These are phyloP conservation scores for Chlamydomonas asymmetrica DNA, from an alignment of 139 green algal species.

Conservation along the genomic window DNA sequence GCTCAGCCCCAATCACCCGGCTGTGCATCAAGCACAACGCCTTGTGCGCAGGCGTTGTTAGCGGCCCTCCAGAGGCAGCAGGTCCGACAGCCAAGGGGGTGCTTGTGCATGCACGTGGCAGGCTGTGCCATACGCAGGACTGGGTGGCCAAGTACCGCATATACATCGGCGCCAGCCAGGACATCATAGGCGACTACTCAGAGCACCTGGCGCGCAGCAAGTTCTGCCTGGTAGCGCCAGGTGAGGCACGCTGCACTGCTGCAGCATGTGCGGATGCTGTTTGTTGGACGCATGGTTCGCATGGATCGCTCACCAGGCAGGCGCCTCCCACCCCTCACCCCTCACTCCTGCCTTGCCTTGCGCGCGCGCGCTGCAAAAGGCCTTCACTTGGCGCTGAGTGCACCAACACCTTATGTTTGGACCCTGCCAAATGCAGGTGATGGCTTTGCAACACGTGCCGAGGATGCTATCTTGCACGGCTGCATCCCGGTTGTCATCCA, in stretches of 20 bases:
- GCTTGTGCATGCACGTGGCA: no score
- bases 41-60: no score
- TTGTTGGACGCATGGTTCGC: background rate
- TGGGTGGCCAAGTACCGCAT: conserved; percentile 34
- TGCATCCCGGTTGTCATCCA: conserved; percentile 58
- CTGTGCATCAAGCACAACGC: no score
- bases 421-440: conserved; percentile 31
- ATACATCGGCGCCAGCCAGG: conserved; percentile 19
- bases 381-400: no score
- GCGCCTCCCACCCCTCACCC: background rate
- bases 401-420: conserved; percentile 32
- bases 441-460: conserved; percentile 36
- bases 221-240: conserved; percentile 42
- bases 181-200: conserved; percentile 14
- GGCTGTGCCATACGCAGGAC: conserved; percentile 16
- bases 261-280: background rate
- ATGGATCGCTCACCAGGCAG: background rate
- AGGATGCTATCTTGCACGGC: conserved; percentile 62
- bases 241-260: background rate
- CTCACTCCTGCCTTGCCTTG: background rate
- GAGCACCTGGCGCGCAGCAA: conserved; percentile 13
- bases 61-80: no score
- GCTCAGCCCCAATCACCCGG: no score
- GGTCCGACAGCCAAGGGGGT: no score
- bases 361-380: background rate